Evolutionary conservation across 305 asterid species (phyloP).

Genomic region (Fraxinus velutina): DNA sequence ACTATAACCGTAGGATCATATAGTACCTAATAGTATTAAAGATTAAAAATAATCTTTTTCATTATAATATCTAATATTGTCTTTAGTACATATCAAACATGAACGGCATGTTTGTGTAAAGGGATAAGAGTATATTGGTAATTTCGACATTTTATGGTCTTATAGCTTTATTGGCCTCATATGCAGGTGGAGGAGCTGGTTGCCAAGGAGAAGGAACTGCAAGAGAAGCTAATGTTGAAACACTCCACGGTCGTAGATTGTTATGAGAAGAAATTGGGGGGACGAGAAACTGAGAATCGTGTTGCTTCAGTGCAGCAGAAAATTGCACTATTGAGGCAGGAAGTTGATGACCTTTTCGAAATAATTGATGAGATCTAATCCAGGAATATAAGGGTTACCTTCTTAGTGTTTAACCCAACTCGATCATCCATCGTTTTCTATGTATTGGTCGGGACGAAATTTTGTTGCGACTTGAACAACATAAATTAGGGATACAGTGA

Average conservation of each 20-base stretch:
- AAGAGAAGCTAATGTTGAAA: constrained; percentile 79
- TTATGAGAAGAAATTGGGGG: constrained; percentile 75
- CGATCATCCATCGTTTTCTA: constrained; percentile 15
- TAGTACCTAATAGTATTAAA: not conserved
- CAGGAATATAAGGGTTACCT: not conserved
- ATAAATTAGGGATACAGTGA: not conserved
- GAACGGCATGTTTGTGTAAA: not conserved
- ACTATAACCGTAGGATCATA: not conserved
- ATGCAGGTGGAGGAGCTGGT: constrained; percentile 77
- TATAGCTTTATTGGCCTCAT: not conserved
- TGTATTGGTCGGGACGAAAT: constrained; percentile 18
- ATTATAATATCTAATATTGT: not conserved
- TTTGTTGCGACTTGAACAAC: constrained; percentile 32
- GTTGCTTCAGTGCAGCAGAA: constrained; percentile 75
- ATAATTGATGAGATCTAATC: constrained; percentile 71
- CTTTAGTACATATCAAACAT: not conserved
- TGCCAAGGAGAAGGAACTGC: constrained; percentile 76
- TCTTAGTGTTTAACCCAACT: constrained; percentile 5
- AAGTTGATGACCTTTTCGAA: constrained; percentile 82
- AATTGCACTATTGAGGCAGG: constrained; percentile 67
- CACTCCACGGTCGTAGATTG: constrained; percentile 74
- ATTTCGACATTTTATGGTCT: not conserved
- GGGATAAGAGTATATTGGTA: not conserved
- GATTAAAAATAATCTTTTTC: not conserved
- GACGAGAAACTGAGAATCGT: constrained; percentile 71